Conservation (phyloP, 2,329 filamentous ascomycete genomes). For the Calonectria ilicicola region DNA sequence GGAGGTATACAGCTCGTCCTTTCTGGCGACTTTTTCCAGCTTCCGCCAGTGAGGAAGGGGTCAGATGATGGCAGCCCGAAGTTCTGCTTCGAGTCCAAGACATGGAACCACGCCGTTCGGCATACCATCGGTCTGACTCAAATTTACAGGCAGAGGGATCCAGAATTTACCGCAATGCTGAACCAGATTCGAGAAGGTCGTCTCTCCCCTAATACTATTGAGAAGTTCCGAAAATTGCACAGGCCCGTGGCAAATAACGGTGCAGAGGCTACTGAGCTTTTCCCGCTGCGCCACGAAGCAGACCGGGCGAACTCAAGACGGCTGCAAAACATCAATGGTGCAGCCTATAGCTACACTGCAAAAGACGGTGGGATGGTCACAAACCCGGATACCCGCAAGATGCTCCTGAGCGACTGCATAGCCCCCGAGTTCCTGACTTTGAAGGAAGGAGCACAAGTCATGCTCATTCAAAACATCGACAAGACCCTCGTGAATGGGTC, state of each 20-base stretch:
- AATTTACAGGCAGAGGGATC: constrained; percentile 95
- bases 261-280: constrained; percentile 84
- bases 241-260: constrained; percentile 77
- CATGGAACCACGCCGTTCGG: constrained; percentile 92
- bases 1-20: constrained; percentile 96
- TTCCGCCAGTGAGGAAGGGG: constrained; percentile 89
- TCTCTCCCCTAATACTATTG: constrained; percentile 79
- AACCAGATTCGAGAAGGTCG: constrained; percentile 96
- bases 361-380: constrained; percentile 82
- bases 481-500: constrained; percentile 94
- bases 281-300: constrained; percentile 90
- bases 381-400: constrained; percentile 73
- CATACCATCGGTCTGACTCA: constrained; percentile 96
- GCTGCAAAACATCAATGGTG: constrained; percentile 78
- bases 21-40: constrained; percentile 97
- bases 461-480: constrained; percentile 99
- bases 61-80: constrained; percentile 75
- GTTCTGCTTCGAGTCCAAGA: constrained; percentile 92
- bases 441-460: constrained; percentile 94
- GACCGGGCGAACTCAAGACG: constrained; percentile 84
- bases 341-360: no score
- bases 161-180: constrained; percentile 90
- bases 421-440: constrained; percentile 83
- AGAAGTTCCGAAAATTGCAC: constrained; percentile 79
- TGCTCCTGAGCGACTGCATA: constrained; percentile 90